Conservation (phyloP, 2,329 filamentous ascomycete species). For the Trichoderma brevicompactum region DNA sequence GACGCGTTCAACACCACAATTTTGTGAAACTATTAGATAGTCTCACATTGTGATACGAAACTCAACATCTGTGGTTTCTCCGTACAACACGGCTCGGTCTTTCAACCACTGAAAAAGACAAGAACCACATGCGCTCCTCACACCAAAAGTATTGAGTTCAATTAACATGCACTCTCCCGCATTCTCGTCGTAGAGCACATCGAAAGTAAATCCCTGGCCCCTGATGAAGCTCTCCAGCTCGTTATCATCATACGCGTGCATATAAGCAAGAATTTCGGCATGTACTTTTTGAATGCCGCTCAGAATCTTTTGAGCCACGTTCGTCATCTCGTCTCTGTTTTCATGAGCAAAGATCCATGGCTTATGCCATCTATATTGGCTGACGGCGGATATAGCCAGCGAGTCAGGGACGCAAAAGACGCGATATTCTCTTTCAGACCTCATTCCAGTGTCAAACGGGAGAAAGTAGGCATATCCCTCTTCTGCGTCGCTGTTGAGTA, state of each 20-base stretch:
- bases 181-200: slow-evolving; percentile 45
- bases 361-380: slow-evolving; percentile 49
- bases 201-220: slow-evolving; percentile 49
- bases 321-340: slow-evolving; percentile 26
- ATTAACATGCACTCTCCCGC: slow-evolving; percentile 40
- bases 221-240: slow-evolving; percentile 39
- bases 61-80: slow-evolving; percentile 38
- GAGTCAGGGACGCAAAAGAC: slow-evolving; percentile 48
- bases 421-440: slow-evolving; percentile 46
- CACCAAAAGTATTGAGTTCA: slow-evolving; percentile 52
- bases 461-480: slow-evolving; percentile 45
- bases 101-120: slow-evolving; percentile 53
- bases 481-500: slow-evolving; percentile 30
- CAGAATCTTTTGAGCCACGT: slow-evolving; percentile 26
- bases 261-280: slow-evolving; percentile 1
- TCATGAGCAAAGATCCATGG: slow-evolving; percentile 38
- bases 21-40: background rate
- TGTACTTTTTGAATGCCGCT: slow-evolving; percentile 3
- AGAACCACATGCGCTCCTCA: slow-evolving; percentile 49
- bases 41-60: slow-evolving; percentile 36
- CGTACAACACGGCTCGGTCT: slow-evolving; percentile 46
- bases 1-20: background rate
- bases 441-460: slow-evolving; percentile 48
- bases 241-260: slow-evolving; percentile 31
- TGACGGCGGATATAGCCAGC: slow-evolving; percentile 43